phyloP scores from a whole-genome alignment of 2,329 filamentous ascomycete species.

The Pseudocercospora fijiensis region DNA sequence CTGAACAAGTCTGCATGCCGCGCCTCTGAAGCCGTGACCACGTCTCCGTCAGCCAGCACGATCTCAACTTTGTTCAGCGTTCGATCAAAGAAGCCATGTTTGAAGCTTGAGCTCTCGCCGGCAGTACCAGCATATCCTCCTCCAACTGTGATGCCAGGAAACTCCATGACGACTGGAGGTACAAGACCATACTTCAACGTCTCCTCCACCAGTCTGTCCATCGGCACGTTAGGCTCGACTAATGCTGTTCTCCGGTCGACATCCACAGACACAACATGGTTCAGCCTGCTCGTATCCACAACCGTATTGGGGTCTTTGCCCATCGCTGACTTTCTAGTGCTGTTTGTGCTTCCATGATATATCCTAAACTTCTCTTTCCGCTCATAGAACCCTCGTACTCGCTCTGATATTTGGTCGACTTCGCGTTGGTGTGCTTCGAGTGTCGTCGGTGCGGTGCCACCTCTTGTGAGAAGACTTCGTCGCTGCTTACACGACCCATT shows the following conservation, averaged over 20 bases:
- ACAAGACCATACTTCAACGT: conserved; percentile 58
- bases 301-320: conserved; percentile 42
- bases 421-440: conserved; percentile 29
- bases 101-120: conserved; percentile 69
- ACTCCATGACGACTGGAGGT: conserved; percentile 68
- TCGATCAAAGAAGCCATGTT: conserved; percentile 64
- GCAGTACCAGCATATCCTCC: conserved; percentile 67
- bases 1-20: conserved; percentile 61
- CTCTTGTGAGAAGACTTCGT: conserved; percentile 17
- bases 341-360: conserved; percentile 75
- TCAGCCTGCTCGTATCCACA: conserved; percentile 66
- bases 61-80: conserved; percentile 64
- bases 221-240: conserved; percentile 69
- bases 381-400: conserved; percentile 52
- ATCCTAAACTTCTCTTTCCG: conserved; percentile 65
- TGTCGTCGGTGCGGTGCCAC: conserved; percentile 26
- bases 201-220: conserved; percentile 62
- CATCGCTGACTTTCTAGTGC: conserved; percentile 58
- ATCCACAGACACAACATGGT: conserved; percentile 63
- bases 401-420: conserved; percentile 48
- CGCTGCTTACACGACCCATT: background rate
- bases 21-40: conserved; percentile 55
- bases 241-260: conserved; percentile 54
- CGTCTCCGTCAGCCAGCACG: conserved; percentile 60
- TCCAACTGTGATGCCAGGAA: conserved; percentile 69